phyloP scores from a whole-genome alignment of 2,329 filamentous ascomycete species.

The Microdochium trichocladiopsis region DNA sequence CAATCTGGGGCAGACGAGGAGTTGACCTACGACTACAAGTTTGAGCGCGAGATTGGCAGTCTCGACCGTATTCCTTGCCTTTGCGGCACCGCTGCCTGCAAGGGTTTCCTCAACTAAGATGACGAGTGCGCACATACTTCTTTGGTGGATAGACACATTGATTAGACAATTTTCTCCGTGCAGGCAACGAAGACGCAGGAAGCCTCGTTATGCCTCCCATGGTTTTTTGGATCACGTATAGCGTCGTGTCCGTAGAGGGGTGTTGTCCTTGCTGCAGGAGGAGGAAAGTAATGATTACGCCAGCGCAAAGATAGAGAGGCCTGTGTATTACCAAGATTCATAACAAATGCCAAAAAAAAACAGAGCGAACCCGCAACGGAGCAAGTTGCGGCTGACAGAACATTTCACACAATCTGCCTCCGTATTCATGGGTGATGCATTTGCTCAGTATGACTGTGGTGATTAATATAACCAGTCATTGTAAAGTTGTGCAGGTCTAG shows the following conservation, averaged over 20 bases:
- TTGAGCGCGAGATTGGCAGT: conserved; percentile 93
- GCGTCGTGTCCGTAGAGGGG: no score
- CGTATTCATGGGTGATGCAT: no score
- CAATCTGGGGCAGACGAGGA: conserved; percentile 71
- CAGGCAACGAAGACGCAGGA: no score
- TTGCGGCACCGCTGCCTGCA: conserved; percentile 91
- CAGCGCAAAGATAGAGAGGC: background rate
- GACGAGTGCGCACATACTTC: background rate
- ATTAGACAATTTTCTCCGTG: no score
- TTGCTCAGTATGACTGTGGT: no score
- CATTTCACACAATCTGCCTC: no score
- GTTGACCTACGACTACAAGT: conserved; percentile 99
- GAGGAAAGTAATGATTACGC: background rate
- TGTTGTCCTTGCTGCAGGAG: background rate
- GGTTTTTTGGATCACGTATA: background rate
- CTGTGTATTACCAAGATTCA: no score
- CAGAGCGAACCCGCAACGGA: background rate
- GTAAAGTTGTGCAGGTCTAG: no score
- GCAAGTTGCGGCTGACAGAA: no score
- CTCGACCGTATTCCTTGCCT: conserved; percentile 95
- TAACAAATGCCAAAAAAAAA: no score
- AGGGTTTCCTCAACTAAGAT: conserved; percentile 91
- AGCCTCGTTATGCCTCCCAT: background rate
- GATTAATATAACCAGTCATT: no score
- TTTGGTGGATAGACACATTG: background rate